phyloP scores from a whole-genome alignment of 257 asterid genomes.

The Solanum chiquidenum region DNA sequence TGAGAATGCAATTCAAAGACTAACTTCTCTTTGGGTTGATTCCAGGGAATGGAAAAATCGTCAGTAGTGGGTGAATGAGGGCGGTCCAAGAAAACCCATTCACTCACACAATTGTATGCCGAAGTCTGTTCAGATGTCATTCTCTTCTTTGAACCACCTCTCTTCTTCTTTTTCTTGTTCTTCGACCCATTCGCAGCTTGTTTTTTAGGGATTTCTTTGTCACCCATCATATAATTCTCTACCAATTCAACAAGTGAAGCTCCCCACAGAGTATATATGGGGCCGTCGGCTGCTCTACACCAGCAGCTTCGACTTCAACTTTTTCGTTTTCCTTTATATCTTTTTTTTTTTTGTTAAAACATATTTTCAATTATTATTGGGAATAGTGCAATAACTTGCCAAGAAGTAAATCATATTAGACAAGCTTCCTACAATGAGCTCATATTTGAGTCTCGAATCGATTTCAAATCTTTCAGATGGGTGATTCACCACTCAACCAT shows the following conservation, averaged over 20 bases:
- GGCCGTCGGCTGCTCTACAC: background rate
- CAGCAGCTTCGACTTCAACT: background rate
- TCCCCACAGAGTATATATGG: background rate
- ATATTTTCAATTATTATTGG: background rate
- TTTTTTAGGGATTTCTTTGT: constrained; percentile 44
- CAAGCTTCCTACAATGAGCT: background rate
- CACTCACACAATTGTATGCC: constrained; percentile 74
- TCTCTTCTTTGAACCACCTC: constrained; percentile 87
- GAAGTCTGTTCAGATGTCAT: constrained; percentile 73
- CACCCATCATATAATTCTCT: constrained; percentile 31
- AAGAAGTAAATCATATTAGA: background rate
- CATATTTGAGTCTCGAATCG: no score
- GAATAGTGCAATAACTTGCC: background rate
- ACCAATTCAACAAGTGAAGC: background rate
- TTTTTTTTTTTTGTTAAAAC: background rate
- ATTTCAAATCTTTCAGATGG: no score
- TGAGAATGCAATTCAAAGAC: constrained; percentile 82
- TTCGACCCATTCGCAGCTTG: constrained; percentile 11
- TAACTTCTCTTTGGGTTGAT: constrained; percentile 66
- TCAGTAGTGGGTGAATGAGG: constrained; percentile 16
- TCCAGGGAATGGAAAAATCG: constrained; percentile 72
- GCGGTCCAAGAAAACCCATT: constrained; percentile 77
- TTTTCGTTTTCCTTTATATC: no score
- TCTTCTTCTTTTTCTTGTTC: constrained; percentile 80
- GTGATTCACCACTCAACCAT: background rate